Percentiles rank a stretch among this genome's conserved stretches.
Evolutionary conservation across 331 rosid species (phyloP).

Genomic region (Cydonia oblonga): DNA sequence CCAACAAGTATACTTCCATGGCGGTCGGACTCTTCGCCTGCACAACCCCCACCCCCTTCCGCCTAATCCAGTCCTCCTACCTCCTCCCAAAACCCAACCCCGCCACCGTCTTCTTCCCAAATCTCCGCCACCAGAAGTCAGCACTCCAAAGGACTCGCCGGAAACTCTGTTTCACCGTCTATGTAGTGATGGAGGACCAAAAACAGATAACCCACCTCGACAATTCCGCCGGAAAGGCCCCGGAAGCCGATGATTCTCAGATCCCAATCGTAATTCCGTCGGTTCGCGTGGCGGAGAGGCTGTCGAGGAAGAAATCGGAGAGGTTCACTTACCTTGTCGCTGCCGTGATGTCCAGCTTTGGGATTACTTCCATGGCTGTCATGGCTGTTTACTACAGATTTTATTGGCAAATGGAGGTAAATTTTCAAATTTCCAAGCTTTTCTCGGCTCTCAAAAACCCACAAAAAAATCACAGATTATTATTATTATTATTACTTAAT

Average conservation of each 20-base stretch:
- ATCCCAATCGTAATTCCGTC: constrained; percentile 17
- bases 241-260: constrained; percentile 12
- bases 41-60: constrained; percentile 37
- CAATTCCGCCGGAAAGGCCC: background rate
- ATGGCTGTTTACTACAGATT: constrained; percentile 74
- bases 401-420: constrained; percentile 86
- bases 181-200: constrained; percentile 60
- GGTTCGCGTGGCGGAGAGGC: constrained; percentile 36
- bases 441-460: background rate
- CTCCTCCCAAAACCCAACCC: constrained; percentile 26
- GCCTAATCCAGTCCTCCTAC: constrained; percentile 13
- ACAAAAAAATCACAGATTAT: background rate
- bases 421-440: background rate
- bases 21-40: constrained; percentile 65
- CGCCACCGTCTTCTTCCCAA: constrained; percentile 20
- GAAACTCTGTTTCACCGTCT: constrained; percentile 33
- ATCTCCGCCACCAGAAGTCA: constrained; percentile 17
- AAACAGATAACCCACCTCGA: constrained; percentile 29
- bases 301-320: constrained; percentile 57
- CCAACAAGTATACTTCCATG: constrained; percentile 32
- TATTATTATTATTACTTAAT: no score
- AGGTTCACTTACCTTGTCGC: constrained; percentile 66
- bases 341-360: constrained; percentile 74
- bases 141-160: constrained; percentile 19
- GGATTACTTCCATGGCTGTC: constrained; percentile 74